These are phyloP conservation scores for Corymbia calophylla DNA, from an alignment of 441 rosid species.

Conservation along the genomic window DNA sequence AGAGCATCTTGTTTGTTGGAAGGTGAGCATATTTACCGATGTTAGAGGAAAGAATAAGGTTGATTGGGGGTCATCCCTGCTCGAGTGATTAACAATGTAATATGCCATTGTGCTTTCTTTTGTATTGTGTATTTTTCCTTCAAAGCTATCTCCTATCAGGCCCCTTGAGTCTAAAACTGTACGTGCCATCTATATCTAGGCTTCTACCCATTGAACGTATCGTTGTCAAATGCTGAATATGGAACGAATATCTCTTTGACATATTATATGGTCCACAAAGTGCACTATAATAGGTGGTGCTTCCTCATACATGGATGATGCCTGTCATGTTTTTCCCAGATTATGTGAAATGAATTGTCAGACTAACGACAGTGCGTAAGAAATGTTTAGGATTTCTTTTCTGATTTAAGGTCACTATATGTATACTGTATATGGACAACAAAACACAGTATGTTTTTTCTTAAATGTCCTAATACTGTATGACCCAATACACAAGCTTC, in stretches of 20 bases:
- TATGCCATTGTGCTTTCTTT: background rate
- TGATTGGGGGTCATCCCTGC: background rate
- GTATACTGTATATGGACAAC: background rate
- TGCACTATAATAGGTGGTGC: background rate
- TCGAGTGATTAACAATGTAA: background rate
- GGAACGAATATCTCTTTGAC: background rate
- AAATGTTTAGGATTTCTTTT: background rate
- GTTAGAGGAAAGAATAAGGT: background rate
- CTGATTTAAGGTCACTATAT: background rate
- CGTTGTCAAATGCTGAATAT: background rate
- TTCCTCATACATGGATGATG: background rate
- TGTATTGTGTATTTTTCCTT: background rate
- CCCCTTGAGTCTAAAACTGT: background rate
- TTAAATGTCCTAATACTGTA: background rate
- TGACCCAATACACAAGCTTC: background rate
- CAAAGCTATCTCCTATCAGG: background rate
- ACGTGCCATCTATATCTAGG: background rate
- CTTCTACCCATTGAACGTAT: background rate
- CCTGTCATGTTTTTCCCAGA: background rate
- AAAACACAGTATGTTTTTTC: background rate
- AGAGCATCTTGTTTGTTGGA: conserved; percentile 67
- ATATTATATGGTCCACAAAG: background rate
- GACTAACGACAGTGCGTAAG: background rate
- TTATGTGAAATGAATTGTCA: background rate
- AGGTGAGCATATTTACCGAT: conserved; percentile 19